phyloP scores from a whole-genome alignment of 2,329 filamentous ascomycete genomes.

The Sporothrix globosa region DNA sequence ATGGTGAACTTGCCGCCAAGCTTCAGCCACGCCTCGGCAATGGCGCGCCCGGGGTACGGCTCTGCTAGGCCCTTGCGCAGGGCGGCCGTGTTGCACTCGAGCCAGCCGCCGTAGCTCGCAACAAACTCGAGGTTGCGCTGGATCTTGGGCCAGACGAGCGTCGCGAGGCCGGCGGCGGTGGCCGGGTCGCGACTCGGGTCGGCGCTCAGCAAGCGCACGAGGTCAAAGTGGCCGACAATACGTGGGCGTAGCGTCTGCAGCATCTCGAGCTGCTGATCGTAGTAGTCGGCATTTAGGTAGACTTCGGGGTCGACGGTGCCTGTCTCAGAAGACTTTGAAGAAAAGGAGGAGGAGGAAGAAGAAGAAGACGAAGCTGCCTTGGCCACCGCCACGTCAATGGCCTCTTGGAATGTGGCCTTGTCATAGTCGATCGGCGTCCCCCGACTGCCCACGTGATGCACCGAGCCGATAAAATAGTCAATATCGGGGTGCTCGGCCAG shows the following conservation, averaged over 20 bases:
- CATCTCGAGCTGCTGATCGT: constrained; percentile 86
- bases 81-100: constrained; percentile 88
- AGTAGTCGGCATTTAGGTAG: constrained; percentile 78
- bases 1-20: constrained; percentile 83
- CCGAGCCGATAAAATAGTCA: constrained; percentile 85
- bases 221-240: constrained; percentile 91
- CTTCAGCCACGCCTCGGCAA: constrained; percentile 75
- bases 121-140: constrained; percentile 74
- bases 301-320: constrained; percentile 61
- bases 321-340: not conserved
- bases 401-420: constrained; percentile 64
- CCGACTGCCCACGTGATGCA: constrained; percentile 82
- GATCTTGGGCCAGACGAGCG: constrained; percentile 72
- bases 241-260: constrained; percentile 69
- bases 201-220: constrained; percentile 78
- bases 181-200: constrained; percentile 65
- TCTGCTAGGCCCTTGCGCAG: constrained; percentile 87
- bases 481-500: constrained; percentile 60
- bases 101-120: constrained; percentile 72
- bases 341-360: not conserved
- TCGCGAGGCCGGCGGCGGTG: constrained; percentile 33
- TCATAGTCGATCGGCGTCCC: constrained; percentile 90
- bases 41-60: constrained; percentile 79
- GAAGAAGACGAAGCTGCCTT: constrained; percentile 50
- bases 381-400: constrained; percentile 47